phyloP scores from a whole-genome alignment of 75 land plant genomes.

The Sequoia sempervirens region DNA sequence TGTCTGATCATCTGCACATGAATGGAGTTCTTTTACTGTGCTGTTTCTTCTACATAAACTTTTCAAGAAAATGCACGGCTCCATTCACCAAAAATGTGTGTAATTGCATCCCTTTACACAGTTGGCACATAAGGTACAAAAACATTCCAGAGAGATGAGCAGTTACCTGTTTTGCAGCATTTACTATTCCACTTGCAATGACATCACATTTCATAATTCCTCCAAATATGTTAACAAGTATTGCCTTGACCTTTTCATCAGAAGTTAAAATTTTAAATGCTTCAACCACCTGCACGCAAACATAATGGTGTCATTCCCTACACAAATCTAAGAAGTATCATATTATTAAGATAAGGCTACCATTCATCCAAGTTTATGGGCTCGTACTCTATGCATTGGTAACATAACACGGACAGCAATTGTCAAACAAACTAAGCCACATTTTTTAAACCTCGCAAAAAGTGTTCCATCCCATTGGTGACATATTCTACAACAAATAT shows the following conservation, averaged over 20 bases:
- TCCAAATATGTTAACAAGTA: slow-evolving; percentile 97
- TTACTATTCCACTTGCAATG: slow-evolving; percentile 98
- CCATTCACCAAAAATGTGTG: not conserved
- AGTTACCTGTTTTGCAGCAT: slow-evolving; percentile 94
- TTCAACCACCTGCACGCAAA: slow-evolving; percentile 73
- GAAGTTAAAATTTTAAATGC: slow-evolving; percentile 93
- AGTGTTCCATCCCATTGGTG: not conserved
- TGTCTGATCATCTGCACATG: not conserved
- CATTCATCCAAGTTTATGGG: not conserved
- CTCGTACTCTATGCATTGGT: not conserved
- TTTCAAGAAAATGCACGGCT: not conserved
- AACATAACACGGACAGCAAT: not conserved
- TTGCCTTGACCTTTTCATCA: slow-evolving; percentile 91
- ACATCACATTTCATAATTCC: slow-evolving; percentile 99
- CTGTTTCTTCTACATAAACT: not conserved
- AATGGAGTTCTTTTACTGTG: not conserved
- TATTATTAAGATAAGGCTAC: not conserved
- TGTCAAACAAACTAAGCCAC: not conserved
- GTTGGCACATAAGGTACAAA: not conserved
- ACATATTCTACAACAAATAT: not conserved
- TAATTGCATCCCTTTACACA: not conserved
- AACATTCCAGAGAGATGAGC: not conserved
- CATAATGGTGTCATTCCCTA: not conserved
- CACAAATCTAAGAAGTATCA: not conserved
- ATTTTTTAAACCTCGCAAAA: not conserved